phyloP scores from a whole-genome alignment of 306 rosid species.

The Corylus heterophylla region DNA sequence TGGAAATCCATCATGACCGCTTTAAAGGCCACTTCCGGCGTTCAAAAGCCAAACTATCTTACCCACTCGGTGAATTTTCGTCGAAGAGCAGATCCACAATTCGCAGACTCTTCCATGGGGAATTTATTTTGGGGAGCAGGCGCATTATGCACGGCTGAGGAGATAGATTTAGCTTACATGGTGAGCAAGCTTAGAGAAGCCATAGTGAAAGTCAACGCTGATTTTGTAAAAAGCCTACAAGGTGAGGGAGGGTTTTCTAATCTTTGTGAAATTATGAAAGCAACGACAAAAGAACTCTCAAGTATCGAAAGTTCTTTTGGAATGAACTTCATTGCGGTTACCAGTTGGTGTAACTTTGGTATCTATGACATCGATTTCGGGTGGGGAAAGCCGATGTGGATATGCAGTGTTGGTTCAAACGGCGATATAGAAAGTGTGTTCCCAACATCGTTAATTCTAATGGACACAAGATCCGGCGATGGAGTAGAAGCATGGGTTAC shows the following conservation, averaged over 20 bases:
- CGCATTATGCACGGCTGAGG: not conserved
- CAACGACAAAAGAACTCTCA: not conserved
- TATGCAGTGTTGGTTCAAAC: not conserved
- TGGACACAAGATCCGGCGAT: not conserved
- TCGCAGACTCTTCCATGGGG: not conserved
- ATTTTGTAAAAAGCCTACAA: not conserved
- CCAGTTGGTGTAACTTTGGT: slow-evolving; percentile 14
- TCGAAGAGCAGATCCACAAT: not conserved
- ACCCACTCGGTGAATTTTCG: slow-evolving; percentile 14
- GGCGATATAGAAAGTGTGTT: not conserved
- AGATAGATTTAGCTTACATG: not conserved
- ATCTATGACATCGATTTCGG: slow-evolving; percentile 15
- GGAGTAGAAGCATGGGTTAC: slow-evolving; percentile 20
- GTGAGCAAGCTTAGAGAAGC: slow-evolving; percentile 15
- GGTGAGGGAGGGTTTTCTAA: slow-evolving; percentile 1
- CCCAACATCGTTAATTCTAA: not conserved
- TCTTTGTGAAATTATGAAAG: not conserved
- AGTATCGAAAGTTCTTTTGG: not conserved
- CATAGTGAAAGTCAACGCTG: not conserved
- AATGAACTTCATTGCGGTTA: slow-evolving; percentile 7
- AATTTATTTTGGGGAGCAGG: slow-evolving; percentile 7
- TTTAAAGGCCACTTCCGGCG: no score
- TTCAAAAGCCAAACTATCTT: not conserved
- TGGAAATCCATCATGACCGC: no score
- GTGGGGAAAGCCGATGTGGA: slow-evolving; percentile 23